phyloP scores from a whole-genome alignment of 1,139 yeast species.

The Suhomyces coccinellae region DNA sequence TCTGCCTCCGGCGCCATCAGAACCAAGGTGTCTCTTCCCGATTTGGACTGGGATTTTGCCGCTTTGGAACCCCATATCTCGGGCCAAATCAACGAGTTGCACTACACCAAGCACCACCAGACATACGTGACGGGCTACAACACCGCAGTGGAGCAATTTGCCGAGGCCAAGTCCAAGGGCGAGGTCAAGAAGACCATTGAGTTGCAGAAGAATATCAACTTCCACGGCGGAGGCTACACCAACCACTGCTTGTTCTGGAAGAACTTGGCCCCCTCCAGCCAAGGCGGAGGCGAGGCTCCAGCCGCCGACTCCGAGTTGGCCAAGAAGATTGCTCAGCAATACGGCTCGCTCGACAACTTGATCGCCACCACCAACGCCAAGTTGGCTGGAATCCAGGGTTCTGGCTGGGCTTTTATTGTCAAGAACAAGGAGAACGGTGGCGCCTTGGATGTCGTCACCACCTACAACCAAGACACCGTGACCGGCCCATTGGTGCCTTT shows the following conservation, averaged over 20 bases:
- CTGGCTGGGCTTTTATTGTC: conserved; percentile 97
- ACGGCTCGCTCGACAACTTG: conserved; percentile 76
- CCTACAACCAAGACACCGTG: conserved; percentile 89
- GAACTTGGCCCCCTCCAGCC: conserved; percentile 77
- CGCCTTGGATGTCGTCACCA: conserved; percentile 79
- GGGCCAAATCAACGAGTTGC: conserved; percentile 85
- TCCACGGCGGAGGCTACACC: conserved; percentile 94
- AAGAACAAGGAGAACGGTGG: conserved; percentile 80
- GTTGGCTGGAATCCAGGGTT: conserved; percentile 92
- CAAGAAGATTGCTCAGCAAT: conserved; percentile 63
- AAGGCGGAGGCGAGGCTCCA: conserved; percentile 87
- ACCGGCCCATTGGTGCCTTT: conserved; percentile 73
- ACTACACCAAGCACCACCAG: conserved; percentile 92
- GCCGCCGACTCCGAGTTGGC: conserved; percentile 56
- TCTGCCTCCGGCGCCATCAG: conserved; percentile 38
- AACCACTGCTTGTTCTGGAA: conserved; percentile 92
- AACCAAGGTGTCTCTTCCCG: conserved; percentile 79
- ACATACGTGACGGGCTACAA: conserved; percentile 91
- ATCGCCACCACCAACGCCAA: conserved; percentile 68
- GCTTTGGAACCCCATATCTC: conserved; percentile 91
- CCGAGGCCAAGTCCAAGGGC: conserved; percentile 66
- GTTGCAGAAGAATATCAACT: conserved; percentile 78
- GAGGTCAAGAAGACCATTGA: conserved; percentile 68
- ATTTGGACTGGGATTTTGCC: conserved; percentile 81
- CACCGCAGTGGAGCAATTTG: conserved; percentile 74